Percentiles rank a stretch among this genome's conserved stretches.
phyloP scores from a whole-genome alignment of 352 stramenopile species.

The Phytophthora cryptogea region DNA sequence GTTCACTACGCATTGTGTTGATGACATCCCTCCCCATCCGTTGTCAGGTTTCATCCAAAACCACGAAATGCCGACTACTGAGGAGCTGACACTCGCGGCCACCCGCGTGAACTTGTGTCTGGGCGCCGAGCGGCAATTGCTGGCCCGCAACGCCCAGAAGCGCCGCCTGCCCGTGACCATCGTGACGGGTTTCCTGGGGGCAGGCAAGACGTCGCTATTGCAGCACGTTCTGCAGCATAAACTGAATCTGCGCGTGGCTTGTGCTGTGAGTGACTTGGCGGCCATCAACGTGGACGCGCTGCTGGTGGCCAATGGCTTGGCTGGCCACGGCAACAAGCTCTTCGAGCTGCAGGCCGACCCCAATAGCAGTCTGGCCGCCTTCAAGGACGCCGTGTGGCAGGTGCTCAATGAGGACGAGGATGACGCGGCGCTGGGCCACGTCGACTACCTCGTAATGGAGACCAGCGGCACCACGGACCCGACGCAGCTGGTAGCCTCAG shows the following conservation, averaged over 20 bases:
- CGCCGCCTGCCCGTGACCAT: slow-evolving; percentile 64
- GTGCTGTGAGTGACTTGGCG: slow-evolving; percentile 70
- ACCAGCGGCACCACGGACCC: slow-evolving; percentile 79
- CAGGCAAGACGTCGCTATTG: slow-evolving; percentile 74
- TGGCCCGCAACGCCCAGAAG: slow-evolving; percentile 54
- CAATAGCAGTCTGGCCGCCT: slow-evolving; percentile 39
- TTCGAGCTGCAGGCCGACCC: slow-evolving; percentile 36
- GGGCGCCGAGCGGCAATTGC: slow-evolving; percentile 51
- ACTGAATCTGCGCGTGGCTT: slow-evolving; percentile 70
- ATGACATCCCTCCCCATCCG: no score
- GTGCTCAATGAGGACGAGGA: slow-evolving; percentile 36
- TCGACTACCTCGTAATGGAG: slow-evolving; percentile 83
- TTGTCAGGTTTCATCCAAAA: not conserved
- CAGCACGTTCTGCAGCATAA: slow-evolving; percentile 67
- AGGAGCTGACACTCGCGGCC: slow-evolving; percentile 48
- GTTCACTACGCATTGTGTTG: no score
- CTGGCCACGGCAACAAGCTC: slow-evolving; percentile 31
- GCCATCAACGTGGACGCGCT: slow-evolving; percentile 73
- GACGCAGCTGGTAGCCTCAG: slow-evolving; percentile 60
- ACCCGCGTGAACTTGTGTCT: slow-evolving; percentile 65
- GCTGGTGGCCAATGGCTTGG: slow-evolving; percentile 50
- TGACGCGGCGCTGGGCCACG: slow-evolving; percentile 41
- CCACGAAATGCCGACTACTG: slow-evolving; percentile 5
- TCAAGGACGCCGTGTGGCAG: slow-evolving; percentile 80
- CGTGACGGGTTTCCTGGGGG: slow-evolving; percentile 66